A percentile compares a stretch with the other conserved stretches of the same genome.
Conservation (phyloP, 208 protist genomes). For the Acanthamoeba royreba region DNA sequence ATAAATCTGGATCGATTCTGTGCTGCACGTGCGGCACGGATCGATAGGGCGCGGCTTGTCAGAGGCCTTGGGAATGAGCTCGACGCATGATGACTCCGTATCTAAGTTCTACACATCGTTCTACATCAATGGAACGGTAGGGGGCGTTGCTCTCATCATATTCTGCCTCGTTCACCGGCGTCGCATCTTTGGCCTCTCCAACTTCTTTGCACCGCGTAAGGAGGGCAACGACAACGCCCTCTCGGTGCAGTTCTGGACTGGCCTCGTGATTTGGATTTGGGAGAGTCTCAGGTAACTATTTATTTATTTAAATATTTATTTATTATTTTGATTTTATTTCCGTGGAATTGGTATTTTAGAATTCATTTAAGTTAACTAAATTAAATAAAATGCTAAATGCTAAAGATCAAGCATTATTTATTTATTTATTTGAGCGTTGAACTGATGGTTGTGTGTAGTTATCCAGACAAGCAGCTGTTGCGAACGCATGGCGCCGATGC, state of each 20-base stretch:
- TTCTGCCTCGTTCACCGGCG: conserved; percentile 32
- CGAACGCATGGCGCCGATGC: neutral
- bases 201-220: conserved; percentile 13
- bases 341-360: no score
- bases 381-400: no score
- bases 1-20: no score
- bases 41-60: no score
- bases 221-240: neutral
- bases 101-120: neutral
- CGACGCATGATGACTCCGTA: neutral
- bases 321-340: neutral
- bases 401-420: neutral
- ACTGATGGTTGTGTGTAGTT: no score
- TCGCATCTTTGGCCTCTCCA: neutral
- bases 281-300: neutral
- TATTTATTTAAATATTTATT: neutral
- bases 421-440: neutral
- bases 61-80: no score
- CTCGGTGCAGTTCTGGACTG: conserved; percentile 13
- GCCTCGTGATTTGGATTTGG: conserved; percentile 30
- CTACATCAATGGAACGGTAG: neutral
- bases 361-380: no score
- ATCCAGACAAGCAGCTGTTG: conserved; percentile 19
- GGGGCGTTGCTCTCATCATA: neutral
- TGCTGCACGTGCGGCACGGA: no score